A percentile compares a stretch with the other conserved stretches of the same genome.
These are phyloP conservation scores for Fusarium protoensiforme DNA, from an alignment of 2,329 filamentous ascomycete species.

Conservation along the genomic window DNA sequence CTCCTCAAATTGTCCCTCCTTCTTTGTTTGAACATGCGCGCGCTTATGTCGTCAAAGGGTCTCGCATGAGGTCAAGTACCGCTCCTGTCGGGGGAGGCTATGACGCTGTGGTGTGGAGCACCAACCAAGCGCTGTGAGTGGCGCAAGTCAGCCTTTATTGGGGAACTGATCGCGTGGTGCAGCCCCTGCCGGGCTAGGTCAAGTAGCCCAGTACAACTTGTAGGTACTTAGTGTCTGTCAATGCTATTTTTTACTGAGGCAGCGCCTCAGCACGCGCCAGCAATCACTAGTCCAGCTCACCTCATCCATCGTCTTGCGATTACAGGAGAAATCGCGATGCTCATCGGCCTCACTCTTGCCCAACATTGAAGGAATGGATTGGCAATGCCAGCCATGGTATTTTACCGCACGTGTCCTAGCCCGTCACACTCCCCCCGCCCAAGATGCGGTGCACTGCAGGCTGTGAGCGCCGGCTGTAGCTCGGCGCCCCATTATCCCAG, in stretches of 20 bases:
- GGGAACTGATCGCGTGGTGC: conserved; percentile 44
- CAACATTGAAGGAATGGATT: background rate
- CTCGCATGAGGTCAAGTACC: conserved; percentile 13
- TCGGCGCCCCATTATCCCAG: background rate
- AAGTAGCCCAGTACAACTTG: background rate
- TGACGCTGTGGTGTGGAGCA: conserved; percentile 16
- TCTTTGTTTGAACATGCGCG: conserved; percentile 34
- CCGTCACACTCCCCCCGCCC: background rate
- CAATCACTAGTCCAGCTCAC: background rate
- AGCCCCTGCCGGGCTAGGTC: background rate
- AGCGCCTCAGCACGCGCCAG: background rate
- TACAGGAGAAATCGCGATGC: background rate
- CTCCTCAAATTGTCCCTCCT: background rate
- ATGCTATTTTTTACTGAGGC: conserved; percentile 2
- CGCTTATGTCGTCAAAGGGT: conserved; percentile 10
- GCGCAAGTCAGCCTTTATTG: conserved; percentile 25
- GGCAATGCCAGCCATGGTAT: background rate
- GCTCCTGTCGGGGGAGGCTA: conserved; percentile 18
- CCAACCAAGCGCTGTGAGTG: conserved; percentile 6
- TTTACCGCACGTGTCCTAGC: background rate
- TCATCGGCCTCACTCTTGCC: background rate
- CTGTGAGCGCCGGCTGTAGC: background rate
- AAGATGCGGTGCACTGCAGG: background rate
- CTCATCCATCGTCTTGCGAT: background rate
- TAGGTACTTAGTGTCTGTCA: background rate